A percentile compares a stretch with the other conserved stretches of the same genome.
Evolutionary conservation across 2,329 filamentous ascomycete genomes (phyloP).

Genomic region (Botrytis aclada): DNA sequence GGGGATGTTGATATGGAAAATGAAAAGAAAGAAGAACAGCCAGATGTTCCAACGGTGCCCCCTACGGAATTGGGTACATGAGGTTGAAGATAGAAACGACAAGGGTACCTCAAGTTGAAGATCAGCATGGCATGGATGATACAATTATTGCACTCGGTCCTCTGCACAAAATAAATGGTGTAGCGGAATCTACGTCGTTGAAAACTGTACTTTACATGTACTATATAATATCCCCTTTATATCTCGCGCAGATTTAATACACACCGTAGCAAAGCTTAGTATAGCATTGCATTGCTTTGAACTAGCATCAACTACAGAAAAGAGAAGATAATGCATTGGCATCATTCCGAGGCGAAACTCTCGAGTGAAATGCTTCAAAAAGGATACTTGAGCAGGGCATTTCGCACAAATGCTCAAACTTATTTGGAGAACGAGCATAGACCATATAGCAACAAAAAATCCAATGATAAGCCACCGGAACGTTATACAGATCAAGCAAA

Average conservation of each 20-base stretch:
- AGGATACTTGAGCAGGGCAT: not conserved
- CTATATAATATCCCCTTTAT: slow-evolving; percentile 9
- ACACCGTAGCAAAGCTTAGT: not conserved
- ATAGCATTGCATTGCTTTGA: not conserved
- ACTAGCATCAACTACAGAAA: not conserved
- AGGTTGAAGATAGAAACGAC: not conserved
- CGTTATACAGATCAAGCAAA: not conserved
- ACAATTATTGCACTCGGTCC: not conserved
- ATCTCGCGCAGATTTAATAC: slow-evolving; percentile 1
- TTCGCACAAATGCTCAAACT: slow-evolving; percentile 42
- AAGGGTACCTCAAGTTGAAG: no score
- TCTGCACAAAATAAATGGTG: not conserved
- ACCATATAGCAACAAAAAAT: not conserved
- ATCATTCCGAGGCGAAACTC: not conserved
- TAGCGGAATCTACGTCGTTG: slow-evolving; percentile 23
- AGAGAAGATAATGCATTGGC: not conserved
- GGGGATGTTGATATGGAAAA: slow-evolving; percentile 14
- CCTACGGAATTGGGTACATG: not conserved
- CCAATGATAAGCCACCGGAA: not conserved
- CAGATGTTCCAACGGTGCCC: not conserved
- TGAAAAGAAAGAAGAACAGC: not conserved
- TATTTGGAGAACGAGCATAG: slow-evolving; percentile 61
- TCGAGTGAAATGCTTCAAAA: not conserved
- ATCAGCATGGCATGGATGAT: not conserved
- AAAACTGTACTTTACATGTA: slow-evolving; percentile 12